Evolutionary conservation across 306 rosid species (phyloP).

Genomic region (Trifolium fragiferum): DNA sequence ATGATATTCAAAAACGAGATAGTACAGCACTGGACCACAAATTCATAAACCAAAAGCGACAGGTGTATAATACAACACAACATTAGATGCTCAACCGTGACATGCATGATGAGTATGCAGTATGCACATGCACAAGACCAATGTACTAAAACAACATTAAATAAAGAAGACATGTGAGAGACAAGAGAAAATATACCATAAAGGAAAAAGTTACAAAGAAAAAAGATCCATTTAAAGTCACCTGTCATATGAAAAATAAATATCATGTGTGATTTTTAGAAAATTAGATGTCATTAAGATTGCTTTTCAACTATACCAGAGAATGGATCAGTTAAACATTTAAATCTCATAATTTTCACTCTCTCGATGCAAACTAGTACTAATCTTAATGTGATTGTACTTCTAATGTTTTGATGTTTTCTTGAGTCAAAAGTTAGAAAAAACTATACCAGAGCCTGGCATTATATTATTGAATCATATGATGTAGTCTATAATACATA

Average conservation of each 20-base stretch:
- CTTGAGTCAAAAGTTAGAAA: neutral
- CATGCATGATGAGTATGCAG: conserved; percentile 6
- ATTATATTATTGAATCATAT: conserved; percentile 60
- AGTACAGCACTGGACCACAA: conserved; percentile 39
- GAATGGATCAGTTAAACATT: neutral
- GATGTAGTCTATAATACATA: conserved; percentile 57
- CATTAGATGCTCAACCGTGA: neutral
- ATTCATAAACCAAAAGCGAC: conserved; percentile 29
- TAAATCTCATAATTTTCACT: neutral
- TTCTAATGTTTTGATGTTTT: neutral
- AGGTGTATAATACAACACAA: neutral
- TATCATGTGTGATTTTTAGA: too few species aligned
- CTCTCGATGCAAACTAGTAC: neutral
- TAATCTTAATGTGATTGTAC: too few species aligned
- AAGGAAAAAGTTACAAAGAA: neutral
- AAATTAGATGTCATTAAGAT: too few species aligned
- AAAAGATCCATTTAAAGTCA: neutral
- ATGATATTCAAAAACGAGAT: conserved; percentile 5
- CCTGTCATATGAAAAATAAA: neutral
- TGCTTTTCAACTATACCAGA: neutral
- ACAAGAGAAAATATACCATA: neutral
- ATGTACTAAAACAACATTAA: neutral
- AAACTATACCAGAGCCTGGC: conserved; percentile 43
- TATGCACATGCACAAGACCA: conserved; percentile 5
- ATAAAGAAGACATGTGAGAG: neutral